Evolutionary conservation across 2,329 filamentous ascomycete species (phyloP), one percentile per base, ranked within the genome.

Genomic region (Dothidotthia symphoricarpi): DNA sequence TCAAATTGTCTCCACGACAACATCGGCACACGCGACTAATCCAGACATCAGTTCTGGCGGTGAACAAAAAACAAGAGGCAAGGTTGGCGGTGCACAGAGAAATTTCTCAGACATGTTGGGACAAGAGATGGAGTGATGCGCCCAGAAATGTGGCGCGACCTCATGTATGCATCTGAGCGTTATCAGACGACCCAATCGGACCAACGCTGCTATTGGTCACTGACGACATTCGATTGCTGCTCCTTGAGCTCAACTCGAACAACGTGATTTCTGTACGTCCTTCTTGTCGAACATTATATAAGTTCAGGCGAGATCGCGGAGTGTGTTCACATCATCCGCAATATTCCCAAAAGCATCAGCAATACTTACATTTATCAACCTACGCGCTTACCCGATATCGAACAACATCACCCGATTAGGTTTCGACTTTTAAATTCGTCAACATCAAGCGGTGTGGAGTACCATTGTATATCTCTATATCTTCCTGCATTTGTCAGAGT

Each of bases 131-230:
- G 50, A 41, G 45, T 57, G 54, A 56, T 32, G 41, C 22, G 32
- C 36, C 37, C 9, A 30, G 41, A 19, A 35, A 43, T 41, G 49
- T 57, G 52, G 52, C 52, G 52, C 51, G 47, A 53, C 45, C n/a
- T n/a, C n/a, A 16, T 46, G 50, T 50, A 49, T 42, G 35, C 34
- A 39, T 31, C 34, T 37, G 29, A n/a, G 28, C 31, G 36, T 33
- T 47, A 53, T 51, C 49, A 40, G 19, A 34, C 19, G 36, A 36
- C 37, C 34, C 41, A 26, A 50, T 43, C 36, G 45, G 36, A 10
- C 44, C 45, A 40, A 43, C 4, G 17, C 27, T 16, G 35, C 26
- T 26, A 41, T 22, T 9, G 19, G 9, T 41, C 38, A 30, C 31
- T 43, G 44, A 47, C 41, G 37, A 24, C 38, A 31, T 37, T 22